Percentiles rank a stretch among this genome's conserved stretches.
These are phyloP conservation scores for Hyaloscypha bicolor DNA, from an alignment of 495 filamentous ascomycete genomes.

Conservation along the genomic window DNA sequence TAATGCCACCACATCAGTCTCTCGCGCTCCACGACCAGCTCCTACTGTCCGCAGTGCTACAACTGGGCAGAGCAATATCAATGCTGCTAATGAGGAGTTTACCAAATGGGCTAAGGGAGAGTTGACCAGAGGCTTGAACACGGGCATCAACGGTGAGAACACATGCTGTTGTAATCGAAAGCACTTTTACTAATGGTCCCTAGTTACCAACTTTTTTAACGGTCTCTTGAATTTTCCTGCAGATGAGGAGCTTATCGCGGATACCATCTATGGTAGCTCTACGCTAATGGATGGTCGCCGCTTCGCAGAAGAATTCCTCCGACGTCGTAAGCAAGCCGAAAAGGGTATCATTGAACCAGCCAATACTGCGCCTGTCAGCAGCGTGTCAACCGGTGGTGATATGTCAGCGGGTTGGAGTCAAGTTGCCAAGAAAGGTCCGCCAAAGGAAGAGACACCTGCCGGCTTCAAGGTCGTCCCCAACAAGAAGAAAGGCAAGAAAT, in stretches of 20 bases:
- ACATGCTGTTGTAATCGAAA: not conserved
- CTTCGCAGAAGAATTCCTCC: slow-evolving; percentile 92
- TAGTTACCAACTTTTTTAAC: slow-evolving; percentile 81
- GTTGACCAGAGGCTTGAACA: slow-evolving; percentile 61
- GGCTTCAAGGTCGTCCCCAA: slow-evolving; percentile 87
- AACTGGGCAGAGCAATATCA: slow-evolving; percentile 51
- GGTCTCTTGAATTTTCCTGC: slow-evolving; percentile 73
- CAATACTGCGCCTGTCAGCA: slow-evolving; percentile 50
- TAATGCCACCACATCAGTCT: slow-evolving; percentile 38
- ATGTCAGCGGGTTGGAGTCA: slow-evolving; percentile 83
- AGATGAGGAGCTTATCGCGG: slow-evolving; percentile 79
- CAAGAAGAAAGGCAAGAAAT: slow-evolving; percentile 92
- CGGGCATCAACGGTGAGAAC: slow-evolving; percentile 61
- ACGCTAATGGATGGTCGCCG: slow-evolving; percentile 87
- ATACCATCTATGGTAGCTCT: slow-evolving; percentile 83
- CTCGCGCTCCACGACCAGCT: slow-evolving; percentile 34
- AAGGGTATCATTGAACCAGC: slow-evolving; percentile 74
- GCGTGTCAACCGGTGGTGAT: slow-evolving; percentile 46
- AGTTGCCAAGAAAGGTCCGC: slow-evolving; percentile 85
- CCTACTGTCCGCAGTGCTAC: slow-evolving; percentile 29
- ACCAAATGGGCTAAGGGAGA: slow-evolving; percentile 85
- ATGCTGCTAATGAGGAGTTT: slow-evolving; percentile 77
- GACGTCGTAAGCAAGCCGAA: slow-evolving; percentile 88
- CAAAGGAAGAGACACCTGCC: slow-evolving; percentile 51
- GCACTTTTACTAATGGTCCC: slow-evolving; percentile 33